Conservation (phyloP, 2,329 filamentous ascomycete genomes). For the Penicillium brevicompactum region DNA sequence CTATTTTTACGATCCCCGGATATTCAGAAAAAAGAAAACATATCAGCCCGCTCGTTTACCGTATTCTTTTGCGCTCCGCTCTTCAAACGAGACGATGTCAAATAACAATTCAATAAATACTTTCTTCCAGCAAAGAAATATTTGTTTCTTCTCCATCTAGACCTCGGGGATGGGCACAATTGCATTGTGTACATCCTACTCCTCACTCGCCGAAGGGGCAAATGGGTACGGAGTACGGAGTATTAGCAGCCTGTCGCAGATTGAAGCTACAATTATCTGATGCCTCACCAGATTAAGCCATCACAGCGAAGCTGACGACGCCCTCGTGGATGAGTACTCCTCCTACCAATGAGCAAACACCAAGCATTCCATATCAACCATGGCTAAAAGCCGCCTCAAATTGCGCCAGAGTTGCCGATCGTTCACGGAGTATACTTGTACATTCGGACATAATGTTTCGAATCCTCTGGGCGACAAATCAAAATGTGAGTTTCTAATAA, state of each 20-base stretch:
- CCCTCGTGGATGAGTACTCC: not conserved
- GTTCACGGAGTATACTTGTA: not conserved
- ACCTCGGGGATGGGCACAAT: not conserved
- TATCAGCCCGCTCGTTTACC: not conserved
- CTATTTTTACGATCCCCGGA: not conserved
- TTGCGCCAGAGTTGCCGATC: slow-evolving; percentile 1
- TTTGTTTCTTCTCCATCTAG: no score
- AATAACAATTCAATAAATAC: not conserved
- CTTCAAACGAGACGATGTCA: not conserved
- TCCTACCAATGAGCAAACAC: not conserved
- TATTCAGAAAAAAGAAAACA: not conserved
- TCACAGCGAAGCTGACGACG: slow-evolving; percentile 8
- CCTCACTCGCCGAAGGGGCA: not conserved
- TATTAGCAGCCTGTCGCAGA: not conserved
- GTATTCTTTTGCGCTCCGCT: not conserved
- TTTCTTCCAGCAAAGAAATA: no score
- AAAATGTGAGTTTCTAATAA: not conserved
- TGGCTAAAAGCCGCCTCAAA: slow-evolving; percentile 6
- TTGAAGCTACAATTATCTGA: slow-evolving; percentile 2
- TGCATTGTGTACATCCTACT: not conserved
- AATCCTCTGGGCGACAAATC: not conserved
- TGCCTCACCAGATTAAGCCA: slow-evolving; percentile 1
- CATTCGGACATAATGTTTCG: not conserved
- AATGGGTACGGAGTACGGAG: no score
- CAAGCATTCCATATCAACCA: not conserved